phyloP scores from a whole-genome alignment of 129 eudicot genomes.

The Heracleum sosnowskyi region DNA sequence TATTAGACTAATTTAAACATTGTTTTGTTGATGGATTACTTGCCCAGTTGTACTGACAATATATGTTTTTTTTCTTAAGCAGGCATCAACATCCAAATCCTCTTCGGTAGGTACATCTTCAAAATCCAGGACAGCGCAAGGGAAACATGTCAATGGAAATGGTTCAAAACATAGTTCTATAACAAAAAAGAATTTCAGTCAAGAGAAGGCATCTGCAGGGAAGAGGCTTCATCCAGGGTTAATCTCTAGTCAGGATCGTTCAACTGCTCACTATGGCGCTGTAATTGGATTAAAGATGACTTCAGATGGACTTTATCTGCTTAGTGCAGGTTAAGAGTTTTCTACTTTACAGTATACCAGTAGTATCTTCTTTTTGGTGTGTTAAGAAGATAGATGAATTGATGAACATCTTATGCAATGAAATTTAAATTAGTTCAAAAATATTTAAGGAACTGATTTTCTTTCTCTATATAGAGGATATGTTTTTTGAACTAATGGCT shows the following conservation, averaged over 20 bases:
- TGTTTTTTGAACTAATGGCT: not conserved
- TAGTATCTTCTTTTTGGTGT: not conserved
- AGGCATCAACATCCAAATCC: slow-evolving; percentile 51
- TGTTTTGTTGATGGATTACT: not conserved
- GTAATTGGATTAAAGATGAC: slow-evolving; percentile 75
- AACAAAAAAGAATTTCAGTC: slow-evolving; percentile 35
- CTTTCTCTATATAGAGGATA: not conserved
- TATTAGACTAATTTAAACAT: not conserved
- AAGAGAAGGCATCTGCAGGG: slow-evolving; percentile 51
- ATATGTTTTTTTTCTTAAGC: slow-evolving; percentile 14
- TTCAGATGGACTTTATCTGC: slow-evolving; percentile 85
- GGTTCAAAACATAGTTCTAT: slow-evolving; percentile 44
- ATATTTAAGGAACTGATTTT: not conserved
- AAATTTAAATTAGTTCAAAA: not conserved
- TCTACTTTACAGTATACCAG: not conserved
- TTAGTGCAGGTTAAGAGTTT: slow-evolving; percentile 77
- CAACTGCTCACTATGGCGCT: slow-evolving; percentile 94
- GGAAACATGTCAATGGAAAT: slow-evolving; percentile 44
- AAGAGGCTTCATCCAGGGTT: slow-evolving; percentile 94
- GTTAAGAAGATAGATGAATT: not conserved
- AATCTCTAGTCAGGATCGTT: slow-evolving; percentile 80
- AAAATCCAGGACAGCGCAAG: slow-evolving; percentile 42
- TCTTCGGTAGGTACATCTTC: slow-evolving; percentile 35
- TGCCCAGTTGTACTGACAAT: not conserved
- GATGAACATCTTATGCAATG: not conserved